Evolutionary conservation across 139 green algal genomes (phyloP).

Genomic region (Deuterostichococcus epilithicus): DNA sequence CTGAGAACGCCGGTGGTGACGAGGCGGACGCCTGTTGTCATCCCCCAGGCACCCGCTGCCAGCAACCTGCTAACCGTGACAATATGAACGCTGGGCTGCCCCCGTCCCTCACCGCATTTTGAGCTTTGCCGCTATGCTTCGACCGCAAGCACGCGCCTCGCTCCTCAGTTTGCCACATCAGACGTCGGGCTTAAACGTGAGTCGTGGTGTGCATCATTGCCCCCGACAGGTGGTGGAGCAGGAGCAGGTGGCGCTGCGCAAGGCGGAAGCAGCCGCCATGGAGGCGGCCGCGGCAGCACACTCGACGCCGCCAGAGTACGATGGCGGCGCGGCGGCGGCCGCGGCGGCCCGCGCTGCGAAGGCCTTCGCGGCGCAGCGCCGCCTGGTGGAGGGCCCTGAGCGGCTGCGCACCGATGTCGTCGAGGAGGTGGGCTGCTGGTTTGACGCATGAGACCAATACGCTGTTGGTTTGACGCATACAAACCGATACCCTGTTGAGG

Average conservation of each 20-base stretch:
- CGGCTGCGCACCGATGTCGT: not conserved
- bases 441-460: no score
- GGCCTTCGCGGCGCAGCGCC: constrained; percentile 17
- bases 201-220: not conserved
- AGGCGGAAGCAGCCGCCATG: constrained; percentile 8
- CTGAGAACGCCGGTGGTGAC: not conserved
- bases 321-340: not conserved
- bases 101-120: no score
- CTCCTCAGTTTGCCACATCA: not conserved
- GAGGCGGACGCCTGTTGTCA: not conserved
- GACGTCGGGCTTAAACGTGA: not conserved
- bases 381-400: constrained; percentile 14
- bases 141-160: not conserved
- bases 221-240: constrained; percentile 25
- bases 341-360: constrained; percentile 5
- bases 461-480: no score
- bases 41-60: constrained; percentile 2
- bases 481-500: no score
- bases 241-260: constrained; percentile 19
- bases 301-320: constrained; percentile 11
- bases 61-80: not conserved
- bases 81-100: not conserved
- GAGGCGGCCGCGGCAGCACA: not conserved
- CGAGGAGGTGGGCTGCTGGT: not conserved
- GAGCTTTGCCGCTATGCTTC: no score